Conservation (phyloP, 2,329 filamentous ascomycete genomes). For the Cladophialophora exuberans region DNA sequence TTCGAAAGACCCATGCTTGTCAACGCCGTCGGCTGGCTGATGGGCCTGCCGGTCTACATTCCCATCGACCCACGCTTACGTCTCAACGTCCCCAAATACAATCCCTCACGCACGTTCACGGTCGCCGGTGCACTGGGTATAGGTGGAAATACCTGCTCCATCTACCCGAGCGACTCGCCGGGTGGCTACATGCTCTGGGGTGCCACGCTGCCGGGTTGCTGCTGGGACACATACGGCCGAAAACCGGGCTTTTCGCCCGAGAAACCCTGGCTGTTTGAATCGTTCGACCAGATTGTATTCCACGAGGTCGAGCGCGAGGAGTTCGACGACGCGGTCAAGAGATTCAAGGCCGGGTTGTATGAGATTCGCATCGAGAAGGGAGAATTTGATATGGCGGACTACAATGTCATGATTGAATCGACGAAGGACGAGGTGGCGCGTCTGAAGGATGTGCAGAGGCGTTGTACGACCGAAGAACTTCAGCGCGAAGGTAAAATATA, state of each 20-base stretch:
- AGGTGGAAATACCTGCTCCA: conserved; percentile 56
- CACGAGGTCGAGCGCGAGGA: conserved; percentile 54
- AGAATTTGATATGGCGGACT: conserved; percentile 58
- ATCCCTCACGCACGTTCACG: conserved; percentile 60
- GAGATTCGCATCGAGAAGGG: conserved; percentile 53
- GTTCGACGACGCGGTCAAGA: conserved; percentile 53
- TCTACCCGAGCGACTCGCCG: conserved; percentile 59
- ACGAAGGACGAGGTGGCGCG: conserved; percentile 52
- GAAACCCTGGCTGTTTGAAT: conserved; percentile 57
- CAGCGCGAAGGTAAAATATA: conserved; percentile 43
- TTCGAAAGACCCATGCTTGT: conserved; percentile 50
- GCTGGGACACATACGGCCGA: conserved; percentile 55
- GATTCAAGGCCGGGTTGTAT: conserved; percentile 55
- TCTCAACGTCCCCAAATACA: conserved; percentile 58
- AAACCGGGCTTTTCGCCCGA: conserved; percentile 51
- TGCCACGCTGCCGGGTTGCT: conserved; percentile 54
- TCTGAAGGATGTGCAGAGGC: too few relatives aligned
- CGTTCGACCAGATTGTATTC: conserved; percentile 60
- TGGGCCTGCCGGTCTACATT: conserved; percentile 54
- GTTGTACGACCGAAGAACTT: too few relatives aligned
- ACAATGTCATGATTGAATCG: conserved; percentile 52
- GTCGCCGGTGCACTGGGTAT: conserved; percentile 58
- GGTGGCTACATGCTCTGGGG: conserved; percentile 60
- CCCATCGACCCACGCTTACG: conserved; percentile 58
- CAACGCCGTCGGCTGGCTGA: conserved; percentile 58